phyloP scores from a whole-genome alignment of 2,329 filamentous ascomycete genomes.

The Rhexocercosporidium sp. region DNA sequence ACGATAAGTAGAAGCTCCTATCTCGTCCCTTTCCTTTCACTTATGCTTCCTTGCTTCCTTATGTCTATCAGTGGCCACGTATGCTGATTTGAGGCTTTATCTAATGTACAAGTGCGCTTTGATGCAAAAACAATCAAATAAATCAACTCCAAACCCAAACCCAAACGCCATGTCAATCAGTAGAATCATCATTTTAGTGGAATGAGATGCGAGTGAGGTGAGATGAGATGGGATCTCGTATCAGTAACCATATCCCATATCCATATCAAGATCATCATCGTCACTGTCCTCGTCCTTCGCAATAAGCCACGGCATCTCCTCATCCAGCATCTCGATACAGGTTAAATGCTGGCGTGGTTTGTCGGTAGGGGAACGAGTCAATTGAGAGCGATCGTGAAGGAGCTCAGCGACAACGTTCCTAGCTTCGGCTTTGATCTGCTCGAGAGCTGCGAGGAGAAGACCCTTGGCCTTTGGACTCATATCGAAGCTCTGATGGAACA shows the following conservation, averaged over 20 bases:
- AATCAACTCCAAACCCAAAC: not conserved
- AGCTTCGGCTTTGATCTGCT: slow-evolving; percentile 27
- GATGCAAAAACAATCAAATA: not conserved
- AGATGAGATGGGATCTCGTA: too few relatives aligned
- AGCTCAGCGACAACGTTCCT: slow-evolving; percentile 28
- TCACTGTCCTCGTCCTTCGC: not conserved
- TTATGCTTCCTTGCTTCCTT: not conserved
- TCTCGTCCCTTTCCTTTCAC: not conserved
- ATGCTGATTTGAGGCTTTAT: not conserved
- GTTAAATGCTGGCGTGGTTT: slow-evolving; percentile 55
- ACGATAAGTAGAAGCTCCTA: not conserved
- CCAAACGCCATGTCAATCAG: not conserved
- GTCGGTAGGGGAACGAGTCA: slow-evolving; percentile 4
- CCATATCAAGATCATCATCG: not conserved
- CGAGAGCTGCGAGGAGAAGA: slow-evolving; percentile 19
- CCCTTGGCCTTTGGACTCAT: slow-evolving; percentile 31
- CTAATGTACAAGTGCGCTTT: not conserved
- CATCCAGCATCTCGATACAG: slow-evolving; percentile 60
- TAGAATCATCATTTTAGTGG: not conserved
- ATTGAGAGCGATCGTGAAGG: slow-evolving; percentile 24
- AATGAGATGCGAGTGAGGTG: not conserved
- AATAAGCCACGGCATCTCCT: slow-evolving; percentile 62
- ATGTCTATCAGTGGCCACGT: not conserved
- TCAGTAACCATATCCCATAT: not conserved
- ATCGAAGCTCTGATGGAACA: slow-evolving; percentile 28